Evolutionary conservation across 1,284 basidiomycete species (phyloP).

Genomic region (Microstroma glucosiphilum): DNA sequence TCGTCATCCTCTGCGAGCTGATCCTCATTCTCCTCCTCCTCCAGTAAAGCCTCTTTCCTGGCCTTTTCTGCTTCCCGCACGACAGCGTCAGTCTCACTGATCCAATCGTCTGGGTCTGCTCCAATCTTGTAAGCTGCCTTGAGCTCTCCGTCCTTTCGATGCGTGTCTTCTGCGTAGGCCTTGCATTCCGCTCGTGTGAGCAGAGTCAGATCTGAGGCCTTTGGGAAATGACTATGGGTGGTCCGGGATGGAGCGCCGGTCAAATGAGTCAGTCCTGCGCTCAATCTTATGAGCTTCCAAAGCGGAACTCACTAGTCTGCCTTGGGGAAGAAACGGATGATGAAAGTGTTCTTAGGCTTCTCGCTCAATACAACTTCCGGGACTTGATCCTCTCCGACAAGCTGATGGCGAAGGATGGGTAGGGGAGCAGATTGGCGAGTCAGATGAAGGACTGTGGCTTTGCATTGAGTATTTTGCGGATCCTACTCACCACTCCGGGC

Average conservation of each 20-base stretch:
- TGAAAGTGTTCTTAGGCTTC: constrained; percentile 7
- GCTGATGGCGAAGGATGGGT: not conserved
- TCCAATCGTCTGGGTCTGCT: constrained; percentile 2
- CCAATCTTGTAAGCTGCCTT: constrained; percentile 1
- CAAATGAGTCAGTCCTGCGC: not conserved
- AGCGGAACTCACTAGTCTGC: constrained; percentile 6
- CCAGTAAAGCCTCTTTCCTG: not conserved
- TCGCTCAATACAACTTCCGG: not conserved
- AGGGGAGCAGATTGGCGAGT: not conserved
- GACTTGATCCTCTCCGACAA: constrained; percentile 3
- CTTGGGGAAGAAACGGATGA: constrained; percentile 8
- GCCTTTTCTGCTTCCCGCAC: not conserved
- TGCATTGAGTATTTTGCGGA: not conserved
- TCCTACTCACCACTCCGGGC: constrained; percentile 5
- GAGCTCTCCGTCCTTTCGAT: not conserved
- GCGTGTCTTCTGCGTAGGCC: constrained; percentile 3
- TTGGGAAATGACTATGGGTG: not conserved
- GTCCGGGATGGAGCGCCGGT: not conserved
- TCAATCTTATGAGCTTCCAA: not conserved
- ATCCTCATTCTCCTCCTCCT: constrained; percentile 7
- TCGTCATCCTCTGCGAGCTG: constrained; percentile 5
- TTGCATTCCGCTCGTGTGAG: constrained; percentile 1
- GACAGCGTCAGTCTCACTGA: not conserved
- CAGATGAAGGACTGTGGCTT: not conserved
- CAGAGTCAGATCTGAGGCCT: not conserved